These are phyloP conservation scores for Aethionema arabicum DNA, from an alignment of 345 rosid species.

Conservation along the genomic window DNA sequence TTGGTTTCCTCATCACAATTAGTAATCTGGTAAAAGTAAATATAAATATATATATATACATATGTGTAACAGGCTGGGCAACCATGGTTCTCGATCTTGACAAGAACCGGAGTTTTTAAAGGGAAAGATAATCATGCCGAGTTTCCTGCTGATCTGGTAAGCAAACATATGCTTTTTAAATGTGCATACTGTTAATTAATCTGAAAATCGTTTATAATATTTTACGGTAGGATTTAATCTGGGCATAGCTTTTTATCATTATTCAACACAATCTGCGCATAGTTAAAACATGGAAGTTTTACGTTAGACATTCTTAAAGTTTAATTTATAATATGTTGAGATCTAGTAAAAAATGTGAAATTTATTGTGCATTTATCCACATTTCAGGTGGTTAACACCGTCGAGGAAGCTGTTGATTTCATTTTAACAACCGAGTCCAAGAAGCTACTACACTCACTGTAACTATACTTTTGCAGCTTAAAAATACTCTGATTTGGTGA, in stretches of 20 bases:
- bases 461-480: neutral
- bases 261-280: no score
- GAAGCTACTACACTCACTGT: constrained; percentile 6
- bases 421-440: constrained; percentile 51
- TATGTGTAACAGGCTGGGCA: constrained; percentile 56
- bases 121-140: constrained; percentile 55
- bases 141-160: constrained; percentile 73
- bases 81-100: constrained; percentile 90
- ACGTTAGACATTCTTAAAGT: no score
- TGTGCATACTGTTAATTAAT: neutral
- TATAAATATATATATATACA: neutral
- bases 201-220: no score
- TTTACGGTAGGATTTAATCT: no score
- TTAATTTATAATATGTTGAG: no score
- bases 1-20: constrained; percentile 1
- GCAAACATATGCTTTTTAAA: constrained; percentile 13
- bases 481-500: no score
- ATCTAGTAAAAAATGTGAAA: no score
- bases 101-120: constrained; percentile 84
- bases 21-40: constrained; percentile 8
- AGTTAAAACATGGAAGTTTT: no score
- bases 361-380: no score
- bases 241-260: no score
- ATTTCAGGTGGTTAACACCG: constrained; percentile 72
- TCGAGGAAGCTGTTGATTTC: constrained; percentile 76